Conservation (phyloP, 352 stramenopile species). For the Globisporangium nagaii region DNA sequence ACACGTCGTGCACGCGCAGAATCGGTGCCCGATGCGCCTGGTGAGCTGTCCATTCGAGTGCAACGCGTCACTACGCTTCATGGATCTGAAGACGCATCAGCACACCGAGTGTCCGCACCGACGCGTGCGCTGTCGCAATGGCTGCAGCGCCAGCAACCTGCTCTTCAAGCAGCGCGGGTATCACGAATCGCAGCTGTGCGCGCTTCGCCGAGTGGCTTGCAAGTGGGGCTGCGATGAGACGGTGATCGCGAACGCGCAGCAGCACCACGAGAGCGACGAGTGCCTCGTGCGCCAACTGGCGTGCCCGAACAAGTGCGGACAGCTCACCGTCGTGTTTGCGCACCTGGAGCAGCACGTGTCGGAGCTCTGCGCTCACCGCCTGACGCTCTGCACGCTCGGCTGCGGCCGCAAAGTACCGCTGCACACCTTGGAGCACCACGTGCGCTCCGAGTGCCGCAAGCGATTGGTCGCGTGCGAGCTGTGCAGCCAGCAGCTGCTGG, state of each 20-base stretch:
- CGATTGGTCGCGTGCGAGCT: conserved; percentile 29
- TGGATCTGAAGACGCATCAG: conserved; percentile 44
- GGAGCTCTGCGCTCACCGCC: conserved; percentile 23
- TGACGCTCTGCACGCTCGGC: conserved; percentile 30
- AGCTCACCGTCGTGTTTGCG: conserved; percentile 20
- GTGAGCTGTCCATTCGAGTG: conserved; percentile 40
- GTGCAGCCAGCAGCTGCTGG: conserved; percentile 27
- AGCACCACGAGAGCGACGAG: conserved; percentile 43
- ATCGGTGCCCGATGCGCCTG: conserved; percentile 36
- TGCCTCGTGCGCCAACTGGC: conserved; percentile 38
- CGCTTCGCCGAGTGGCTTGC: conserved; percentile 46
- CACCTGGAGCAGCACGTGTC: conserved; percentile 37
- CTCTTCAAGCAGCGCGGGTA: conserved; percentile 29
- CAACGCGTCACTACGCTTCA: conserved; percentile 19
- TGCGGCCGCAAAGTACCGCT: conserved; percentile 53
- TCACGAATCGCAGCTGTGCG: conserved; percentile 42
- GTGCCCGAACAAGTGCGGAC: conserved; percentile 54
- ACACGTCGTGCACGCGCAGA: conserved; percentile 33
- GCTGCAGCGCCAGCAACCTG: conserved; percentile 39
- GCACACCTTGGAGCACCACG: conserved; percentile 32
- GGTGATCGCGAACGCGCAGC: conserved; percentile 33
- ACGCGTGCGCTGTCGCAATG: conserved; percentile 64
- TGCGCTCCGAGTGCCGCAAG: conserved; percentile 32
- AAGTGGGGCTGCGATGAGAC: conserved; percentile 54
- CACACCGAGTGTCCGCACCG: conserved; percentile 37